Conservation (phyloP, 768 basidiomycete species). For the Floccularia luteovirens region DNA sequence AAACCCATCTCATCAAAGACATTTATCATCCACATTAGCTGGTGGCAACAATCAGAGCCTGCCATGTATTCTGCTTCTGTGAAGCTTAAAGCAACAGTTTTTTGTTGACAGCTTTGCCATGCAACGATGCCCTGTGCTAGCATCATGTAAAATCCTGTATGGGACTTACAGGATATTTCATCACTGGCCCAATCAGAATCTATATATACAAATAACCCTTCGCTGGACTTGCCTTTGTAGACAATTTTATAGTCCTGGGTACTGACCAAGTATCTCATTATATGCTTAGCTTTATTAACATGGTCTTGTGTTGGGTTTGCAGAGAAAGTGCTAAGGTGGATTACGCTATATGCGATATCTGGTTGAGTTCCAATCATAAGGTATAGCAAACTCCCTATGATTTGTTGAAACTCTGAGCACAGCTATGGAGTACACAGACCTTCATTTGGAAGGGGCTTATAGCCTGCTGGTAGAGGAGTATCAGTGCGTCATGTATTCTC, state of each 20-base stretch:
- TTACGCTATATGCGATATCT: no score
- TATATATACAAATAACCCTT: background rate
- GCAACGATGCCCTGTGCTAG: constrained; percentile 20
- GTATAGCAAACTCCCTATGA: no score
- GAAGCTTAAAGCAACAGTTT: constrained; percentile 23
- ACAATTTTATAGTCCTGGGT: constrained; percentile 6
- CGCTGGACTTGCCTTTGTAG: constrained; percentile 2
- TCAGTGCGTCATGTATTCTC: no score
- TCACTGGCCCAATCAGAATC: constrained; percentile 15
- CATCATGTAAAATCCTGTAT: constrained; percentile 21
- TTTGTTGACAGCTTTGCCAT: constrained; percentile 26
- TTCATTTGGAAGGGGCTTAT: no score
- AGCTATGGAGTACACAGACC: no score
- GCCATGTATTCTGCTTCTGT: constrained; percentile 31
- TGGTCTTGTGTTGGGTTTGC: constrained; percentile 15
- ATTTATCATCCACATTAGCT: constrained; percentile 18
- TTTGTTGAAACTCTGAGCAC: no score
- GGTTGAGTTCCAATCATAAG: no score
- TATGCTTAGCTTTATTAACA: constrained; percentile 9
- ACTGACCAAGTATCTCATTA: constrained; percentile 13
- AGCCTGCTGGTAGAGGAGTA: no score
- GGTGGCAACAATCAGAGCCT: constrained; percentile 12
- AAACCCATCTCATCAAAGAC: constrained; percentile 15
- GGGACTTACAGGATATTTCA: constrained; percentile 16
- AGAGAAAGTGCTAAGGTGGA: constrained; percentile 13